Percentiles rank a stretch among this genome's conserved stretches.
Evolutionary conservation across 2,329 filamentous ascomycete species (phyloP).

Genomic region (Colletotrichum sp.): DNA sequence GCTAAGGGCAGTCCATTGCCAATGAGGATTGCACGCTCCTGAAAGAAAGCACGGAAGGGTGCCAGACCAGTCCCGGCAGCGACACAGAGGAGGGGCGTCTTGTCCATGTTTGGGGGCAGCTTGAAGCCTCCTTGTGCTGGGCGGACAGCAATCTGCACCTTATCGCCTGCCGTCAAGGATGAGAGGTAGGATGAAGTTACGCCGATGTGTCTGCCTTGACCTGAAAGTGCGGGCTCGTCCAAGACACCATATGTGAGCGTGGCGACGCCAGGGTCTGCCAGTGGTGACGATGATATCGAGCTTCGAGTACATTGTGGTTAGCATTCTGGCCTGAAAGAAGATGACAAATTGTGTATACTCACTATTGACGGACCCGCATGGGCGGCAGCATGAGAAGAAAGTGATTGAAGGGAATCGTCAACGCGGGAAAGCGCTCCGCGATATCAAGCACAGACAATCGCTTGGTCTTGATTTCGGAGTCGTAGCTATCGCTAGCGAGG

Average conservation of each 20-base stretch:
- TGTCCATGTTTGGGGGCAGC: conserved; percentile 85
- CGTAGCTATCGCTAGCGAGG: conserved; percentile 42
- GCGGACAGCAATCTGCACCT: conserved; percentile 55
- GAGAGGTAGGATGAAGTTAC: conserved; percentile 68
- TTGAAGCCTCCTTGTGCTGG: conserved; percentile 64
- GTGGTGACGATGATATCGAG: conserved; percentile 73
- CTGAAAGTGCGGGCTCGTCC: conserved; percentile 53
- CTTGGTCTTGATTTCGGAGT: conserved; percentile 47
- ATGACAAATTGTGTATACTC: neutral
- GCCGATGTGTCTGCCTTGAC: conserved; percentile 57
- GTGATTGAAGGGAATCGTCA: conserved; percentile 60
- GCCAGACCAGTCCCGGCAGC: conserved; percentile 94
- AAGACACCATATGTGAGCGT: conserved; percentile 70
- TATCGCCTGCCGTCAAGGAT: conserved; percentile 46
- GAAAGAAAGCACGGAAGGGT: conserved; percentile 97
- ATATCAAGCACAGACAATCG: conserved; percentile 64
- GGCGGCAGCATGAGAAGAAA: conserved; percentile 71
- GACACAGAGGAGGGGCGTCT: conserved; percentile 86
- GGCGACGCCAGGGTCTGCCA: conserved; percentile 57
- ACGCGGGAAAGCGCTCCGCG: conserved; percentile 59
- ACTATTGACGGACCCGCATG: conserved; percentile 51
- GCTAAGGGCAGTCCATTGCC: conserved; percentile 40
- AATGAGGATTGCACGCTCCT: conserved; percentile 81
- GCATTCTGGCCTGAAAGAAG: neutral
- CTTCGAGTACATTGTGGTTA: conserved; percentile 16